Evolutionary conservation across 148 eudicot genomes (phyloP), one percentile per base, ranked within the genome.

Genomic region (Gaultheria prostrata): DNA sequence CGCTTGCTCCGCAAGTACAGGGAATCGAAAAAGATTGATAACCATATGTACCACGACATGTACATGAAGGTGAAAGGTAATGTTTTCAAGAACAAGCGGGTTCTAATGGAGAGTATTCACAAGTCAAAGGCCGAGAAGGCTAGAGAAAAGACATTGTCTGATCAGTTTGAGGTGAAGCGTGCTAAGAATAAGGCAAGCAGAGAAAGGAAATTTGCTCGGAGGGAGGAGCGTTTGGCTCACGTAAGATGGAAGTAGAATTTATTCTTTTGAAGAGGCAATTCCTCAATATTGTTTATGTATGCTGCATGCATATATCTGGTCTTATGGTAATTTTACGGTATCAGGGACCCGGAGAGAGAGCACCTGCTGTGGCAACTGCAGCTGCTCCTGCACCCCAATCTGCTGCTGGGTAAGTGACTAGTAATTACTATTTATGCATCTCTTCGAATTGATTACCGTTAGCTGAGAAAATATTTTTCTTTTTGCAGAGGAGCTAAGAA

Each of bases 81-180:
- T 80, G 97, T 93, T 63, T 94, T 92, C 82, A 94, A 94, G 87
- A 94, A 94, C 87, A 94, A 94, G 90, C 83, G 97, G 30, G 97
- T 94, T 13, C 82, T 94, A 35, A 94, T 94, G 97, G 97, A 94
- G 82, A 94, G 95, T 76, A 94, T 94, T 74, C 98, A 94, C 92
- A 94, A 94, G 84, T 87, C 95, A 3, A 94, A 94, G 95, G 98
- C 98, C 53, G 98, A 94, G 90, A 94, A 94, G 91, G 98, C 98
- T 14, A 89, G 98, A 74, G 98, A 94, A 88, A 94, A 94, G 94
- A 91, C 95, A 8, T 83, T 94, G 87, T 88, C 94, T 14, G 97
- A 94, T 86, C 97, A 94, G 84, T 94, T 94, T 85, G 97, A 94
- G 90, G 97, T 95, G 46, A 94, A 91, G 86, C 92, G 97, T 75